A percentile compares a stretch with the other conserved stretches of the same genome.
Conservation (phyloP, 345 rosid genomes). For the Triadica sebifera region DNA sequence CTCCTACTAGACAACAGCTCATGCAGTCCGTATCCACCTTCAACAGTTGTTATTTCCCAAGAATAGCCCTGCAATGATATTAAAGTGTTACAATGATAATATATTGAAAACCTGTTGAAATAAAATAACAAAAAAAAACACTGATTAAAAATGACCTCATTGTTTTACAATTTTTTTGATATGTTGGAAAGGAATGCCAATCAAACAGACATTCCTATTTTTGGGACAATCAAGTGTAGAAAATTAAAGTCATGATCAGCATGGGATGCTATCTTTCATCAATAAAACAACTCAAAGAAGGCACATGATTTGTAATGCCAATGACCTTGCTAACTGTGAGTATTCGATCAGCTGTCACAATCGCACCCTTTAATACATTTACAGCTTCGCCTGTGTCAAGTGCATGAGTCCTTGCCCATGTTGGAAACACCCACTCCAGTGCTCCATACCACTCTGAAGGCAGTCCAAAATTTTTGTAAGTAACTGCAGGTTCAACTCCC, state of each 20-base stretch:
- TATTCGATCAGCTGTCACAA: conserved; percentile 86
- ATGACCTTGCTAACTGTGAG: conserved; percentile 92
- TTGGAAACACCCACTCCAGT: conserved; percentile 91
- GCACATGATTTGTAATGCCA: conserved; percentile 6
- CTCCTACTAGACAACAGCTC: conserved; percentile 69
- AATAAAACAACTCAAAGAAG: not conserved
- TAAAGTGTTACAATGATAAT: not conserved
- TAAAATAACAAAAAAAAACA: not conserved
- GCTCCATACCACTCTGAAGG: conserved; percentile 92
- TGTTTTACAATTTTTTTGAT: not conserved
- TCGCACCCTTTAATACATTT: conserved; percentile 91
- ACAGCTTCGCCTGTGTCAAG: conserved; percentile 99
- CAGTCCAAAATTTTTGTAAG: conserved; percentile 67
- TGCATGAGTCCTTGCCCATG: conserved; percentile 97
- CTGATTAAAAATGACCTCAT: not conserved
- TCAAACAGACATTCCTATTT: conserved; percentile 6
- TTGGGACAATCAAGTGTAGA: not conserved
- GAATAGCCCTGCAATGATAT: conserved; percentile 69
- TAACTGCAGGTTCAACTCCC: conserved; percentile 95
- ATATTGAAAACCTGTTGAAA: not conserved
- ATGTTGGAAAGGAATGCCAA: not conserved
- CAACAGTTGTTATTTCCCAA: conserved; percentile 93
- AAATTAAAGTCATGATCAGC: conserved; percentile 1
- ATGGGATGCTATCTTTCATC: not conserved
- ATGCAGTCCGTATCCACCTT: conserved; percentile 91